Percentiles rank a stretch among this genome's conserved stretches.
These are phyloP conservation scores for Fusarium sp. DNA, from an alignment of 2,329 filamentous ascomycete genomes.

Conservation along the genomic window DNA sequence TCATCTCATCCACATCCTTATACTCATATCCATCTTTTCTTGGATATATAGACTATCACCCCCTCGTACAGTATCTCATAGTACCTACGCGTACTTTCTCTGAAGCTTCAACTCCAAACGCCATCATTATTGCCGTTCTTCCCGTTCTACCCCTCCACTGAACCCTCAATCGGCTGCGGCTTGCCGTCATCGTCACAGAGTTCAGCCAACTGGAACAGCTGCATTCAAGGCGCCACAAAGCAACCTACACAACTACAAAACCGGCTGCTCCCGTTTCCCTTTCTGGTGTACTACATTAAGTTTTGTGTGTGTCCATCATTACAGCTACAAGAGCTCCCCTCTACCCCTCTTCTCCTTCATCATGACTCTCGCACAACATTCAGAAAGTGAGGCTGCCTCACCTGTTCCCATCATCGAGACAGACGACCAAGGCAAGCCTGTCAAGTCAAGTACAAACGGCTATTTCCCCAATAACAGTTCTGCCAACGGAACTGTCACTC, in stretches of 20 bases:
- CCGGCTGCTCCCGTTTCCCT: constrained; percentile 33
- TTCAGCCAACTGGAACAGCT: constrained; percentile 26
- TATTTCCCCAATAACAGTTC: constrained; percentile 41
- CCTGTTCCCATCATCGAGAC: constrained; percentile 51
- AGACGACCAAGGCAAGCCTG: constrained; percentile 49
- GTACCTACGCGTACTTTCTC: constrained; percentile 10
- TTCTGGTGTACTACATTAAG: constrained; percentile 11
- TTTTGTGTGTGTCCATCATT: constrained; percentile 1
- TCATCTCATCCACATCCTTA: background rate
- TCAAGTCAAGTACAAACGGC: constrained; percentile 49
- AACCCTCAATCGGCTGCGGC: constrained; percentile 24
- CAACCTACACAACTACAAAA: constrained; percentile 3
- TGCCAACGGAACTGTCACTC: constrained; percentile 42
- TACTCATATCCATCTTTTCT: background rate
- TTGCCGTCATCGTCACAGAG: constrained; percentile 36
- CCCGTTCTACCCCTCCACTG: constrained; percentile 31
- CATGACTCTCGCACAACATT: constrained; percentile 43
- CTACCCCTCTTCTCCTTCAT: constrained; percentile 35
- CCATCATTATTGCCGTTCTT: constrained; percentile 18
- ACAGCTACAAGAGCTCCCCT: constrained; percentile 12
- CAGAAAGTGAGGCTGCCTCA: constrained; percentile 42
- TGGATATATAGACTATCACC: background rate
- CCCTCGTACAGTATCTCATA: background rate
- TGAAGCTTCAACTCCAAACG: background rate
- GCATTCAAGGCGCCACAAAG: constrained; percentile 25